Base-by-base conservation (phyloP, 768 basidiomycete genomes). In the Lentinula raphanica region DNA sequence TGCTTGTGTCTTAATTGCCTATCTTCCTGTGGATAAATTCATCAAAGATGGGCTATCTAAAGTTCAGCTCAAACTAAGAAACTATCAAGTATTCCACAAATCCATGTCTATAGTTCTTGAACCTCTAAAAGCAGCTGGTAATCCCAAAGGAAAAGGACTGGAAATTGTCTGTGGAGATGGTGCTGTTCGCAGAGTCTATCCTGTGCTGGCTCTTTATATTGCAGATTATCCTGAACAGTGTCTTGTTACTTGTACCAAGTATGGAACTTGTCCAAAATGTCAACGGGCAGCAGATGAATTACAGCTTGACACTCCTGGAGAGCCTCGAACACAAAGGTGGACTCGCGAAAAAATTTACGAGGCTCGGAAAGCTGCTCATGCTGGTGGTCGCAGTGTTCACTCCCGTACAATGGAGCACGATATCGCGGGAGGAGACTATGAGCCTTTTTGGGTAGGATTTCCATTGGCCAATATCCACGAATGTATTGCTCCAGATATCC, bases 381-480 rank as follows among this genome's bases (percentile, higher is more conserved):
- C 15, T 8, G 59, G 56, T 27, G 27, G 29, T 8, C 1, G 27
- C 12, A n/a, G n/a, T n/a, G n/a, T n/a, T n/a, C n/a, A n/a, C n/a
- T n/a, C n/a, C n/a, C n/a, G n/a, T n/a, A n/a, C n/a, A n/a, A n/a
- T n/a, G n/a, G n/a, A n/a, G n/a, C n/a, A n/a, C n/a, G n/a, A n/a
- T n/a, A n/a, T n/a, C n/a, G 53, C 51, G 3, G 65, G 63, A 31
- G 19, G 19, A 2, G 62, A 45, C 1, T 51, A 48, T 5, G 49
- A 60, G 53, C 68, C 67, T 13, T 67, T 69, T 59, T 69, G 66
- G 66, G 62, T 60, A 12, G 58, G 51, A 5, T 59, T 69, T 13
- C 66, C 68, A 15, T 63, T 63, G 45, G 17, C 36, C 2, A 57
- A 69, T 36, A 64, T 68, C n/a, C 65, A 64, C 46, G 27, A n/a